Evolutionary conservation across 129 eudicot genomes (phyloP).

Genomic region (Arctium minus): DNA sequence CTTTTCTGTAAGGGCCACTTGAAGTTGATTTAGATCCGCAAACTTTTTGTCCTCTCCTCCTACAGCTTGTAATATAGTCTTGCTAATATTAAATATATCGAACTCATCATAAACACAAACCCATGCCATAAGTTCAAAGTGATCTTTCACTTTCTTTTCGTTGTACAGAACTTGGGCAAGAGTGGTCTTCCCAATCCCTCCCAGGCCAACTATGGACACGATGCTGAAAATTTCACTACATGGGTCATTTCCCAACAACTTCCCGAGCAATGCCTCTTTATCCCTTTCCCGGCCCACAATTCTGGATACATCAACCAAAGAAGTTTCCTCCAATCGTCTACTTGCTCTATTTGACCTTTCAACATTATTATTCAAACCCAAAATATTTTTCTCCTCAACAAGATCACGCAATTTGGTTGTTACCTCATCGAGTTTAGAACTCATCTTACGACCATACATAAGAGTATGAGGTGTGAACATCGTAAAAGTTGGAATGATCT

Average conservation of each 20-base stretch:
- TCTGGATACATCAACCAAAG: neutral
- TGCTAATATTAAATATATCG: neutral
- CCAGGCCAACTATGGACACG: neutral
- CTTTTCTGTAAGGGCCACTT: constrained; percentile 8
- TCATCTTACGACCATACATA: neutral
- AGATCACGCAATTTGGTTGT: neutral
- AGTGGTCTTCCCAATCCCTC: neutral
- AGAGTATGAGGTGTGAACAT: neutral
- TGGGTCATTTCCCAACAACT: neutral
- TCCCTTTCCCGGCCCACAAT: neutral
- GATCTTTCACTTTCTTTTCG: neutral
- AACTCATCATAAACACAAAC: constrained; percentile 1
- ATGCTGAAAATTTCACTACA: neutral
- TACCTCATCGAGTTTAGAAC: neutral
- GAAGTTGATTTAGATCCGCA: constrained; percentile 22
- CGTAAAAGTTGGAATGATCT: constrained; percentile 1
- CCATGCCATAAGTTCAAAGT: neutral
- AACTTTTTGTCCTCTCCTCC: neutral
- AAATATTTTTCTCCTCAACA: neutral
- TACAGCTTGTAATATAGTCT: constrained; percentile 9
- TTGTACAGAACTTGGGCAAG: neutral
- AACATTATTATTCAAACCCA: neutral
- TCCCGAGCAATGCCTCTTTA: neutral
- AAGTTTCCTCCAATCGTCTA: neutral
- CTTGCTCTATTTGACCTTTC: neutral